Percentiles rank a stretch among this genome's conserved stretches.
phyloP scores from a whole-genome alignment of 805 yeast genomes.

The Metschnikowia dekortorum region DNA sequence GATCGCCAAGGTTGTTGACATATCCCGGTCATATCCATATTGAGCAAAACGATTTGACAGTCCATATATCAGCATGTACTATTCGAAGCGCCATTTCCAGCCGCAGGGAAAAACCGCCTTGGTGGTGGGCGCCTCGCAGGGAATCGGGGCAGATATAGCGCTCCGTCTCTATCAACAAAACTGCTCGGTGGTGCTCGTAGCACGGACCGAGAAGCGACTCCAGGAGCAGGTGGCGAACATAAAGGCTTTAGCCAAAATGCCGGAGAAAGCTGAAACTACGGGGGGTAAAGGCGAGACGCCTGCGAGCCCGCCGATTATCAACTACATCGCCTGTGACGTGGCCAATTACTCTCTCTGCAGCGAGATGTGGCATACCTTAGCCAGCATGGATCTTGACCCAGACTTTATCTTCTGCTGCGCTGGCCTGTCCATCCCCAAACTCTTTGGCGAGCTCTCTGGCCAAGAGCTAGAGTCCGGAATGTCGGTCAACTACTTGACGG shows the following conservation, averaged over 20 bases:
- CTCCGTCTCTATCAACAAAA: slow-evolving; percentile 46
- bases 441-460: slow-evolving; percentile 63
- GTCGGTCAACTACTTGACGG: slow-evolving; percentile 65
- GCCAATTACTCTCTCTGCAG: slow-evolving; percentile 50
- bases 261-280: not conserved
- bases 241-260: slow-evolving; percentile 7
- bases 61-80: slow-evolving; percentile 18
- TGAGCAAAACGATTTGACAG: too few relatives aligned
- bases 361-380: slow-evolving; percentile 37
- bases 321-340: slow-evolving; percentile 61
- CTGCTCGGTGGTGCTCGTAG: slow-evolving; percentile 68
- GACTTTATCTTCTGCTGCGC: slow-evolving; percentile 84
- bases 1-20: too few relatives aligned
- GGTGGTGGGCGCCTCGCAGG: slow-evolving; percentile 94
- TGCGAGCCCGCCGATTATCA: not conserved
- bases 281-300: not conserved
- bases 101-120: slow-evolving; percentile 55
- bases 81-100: slow-evolving; percentile 21
- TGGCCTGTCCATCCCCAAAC: slow-evolving; percentile 76
- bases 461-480: slow-evolving; percentile 60
- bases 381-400: slow-evolving; percentile 39
- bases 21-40: too few relatives aligned
- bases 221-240: slow-evolving; percentile 45
- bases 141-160: slow-evolving; percentile 81
- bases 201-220: slow-evolving; percentile 67